These are phyloP conservation scores for Xerocomellus chrysenteron DNA, from an alignment of 768 basidiomycete genomes.

Conservation along the genomic window DNA sequence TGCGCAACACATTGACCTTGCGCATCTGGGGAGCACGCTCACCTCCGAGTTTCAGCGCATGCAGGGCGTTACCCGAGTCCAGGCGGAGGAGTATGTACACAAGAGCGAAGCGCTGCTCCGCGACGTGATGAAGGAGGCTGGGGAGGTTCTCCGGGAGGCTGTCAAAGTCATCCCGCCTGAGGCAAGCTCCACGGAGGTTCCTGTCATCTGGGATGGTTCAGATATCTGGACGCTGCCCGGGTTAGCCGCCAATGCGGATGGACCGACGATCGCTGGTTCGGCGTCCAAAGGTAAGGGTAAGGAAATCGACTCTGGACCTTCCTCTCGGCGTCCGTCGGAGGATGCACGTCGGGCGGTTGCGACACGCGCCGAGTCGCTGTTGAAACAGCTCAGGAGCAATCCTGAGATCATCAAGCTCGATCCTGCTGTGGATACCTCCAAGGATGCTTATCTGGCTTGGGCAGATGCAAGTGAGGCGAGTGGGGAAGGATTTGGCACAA, in stretches of 20 bases:
- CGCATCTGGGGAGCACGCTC: conserved; percentile 63
- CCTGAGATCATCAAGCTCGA: conserved; percentile 74
- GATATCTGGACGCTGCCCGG: conserved; percentile 81
- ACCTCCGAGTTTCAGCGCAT: conserved; percentile 67
- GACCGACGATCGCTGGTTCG: conserved; percentile 5
- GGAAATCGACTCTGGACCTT: conserved; percentile 28
- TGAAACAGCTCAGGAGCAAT: conserved; percentile 72
- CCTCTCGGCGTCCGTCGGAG: conserved; percentile 31
- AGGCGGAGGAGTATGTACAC: conserved; percentile 83
- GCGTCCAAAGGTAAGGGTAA: conserved; percentile 38
- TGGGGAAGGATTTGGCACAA: conserved; percentile 44
- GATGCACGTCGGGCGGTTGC: conserved; percentile 56
- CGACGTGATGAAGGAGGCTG: conserved; percentile 75
- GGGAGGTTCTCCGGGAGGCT: conserved; percentile 81
- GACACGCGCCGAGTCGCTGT: conserved; percentile 73
- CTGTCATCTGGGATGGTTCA: conserved; percentile 76
- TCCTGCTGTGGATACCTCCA: conserved; percentile 63
- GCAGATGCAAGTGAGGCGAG: conserved; percentile 56
- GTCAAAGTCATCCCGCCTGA: conserved; percentile 92
- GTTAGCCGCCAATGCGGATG: conserved; percentile 19
- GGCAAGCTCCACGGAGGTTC: conserved; percentile 32
- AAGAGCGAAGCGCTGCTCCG: conserved; percentile 65
- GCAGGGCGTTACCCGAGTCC: conserved; percentile 70
- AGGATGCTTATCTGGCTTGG: conserved; percentile 61
- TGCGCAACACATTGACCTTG: conserved; percentile 65